Percentiles rank a stretch among this genome's conserved stretches.
Conservation (phyloP, 2,329 filamentous ascomycete genomes). For the Alternaria brassicicola region DNA sequence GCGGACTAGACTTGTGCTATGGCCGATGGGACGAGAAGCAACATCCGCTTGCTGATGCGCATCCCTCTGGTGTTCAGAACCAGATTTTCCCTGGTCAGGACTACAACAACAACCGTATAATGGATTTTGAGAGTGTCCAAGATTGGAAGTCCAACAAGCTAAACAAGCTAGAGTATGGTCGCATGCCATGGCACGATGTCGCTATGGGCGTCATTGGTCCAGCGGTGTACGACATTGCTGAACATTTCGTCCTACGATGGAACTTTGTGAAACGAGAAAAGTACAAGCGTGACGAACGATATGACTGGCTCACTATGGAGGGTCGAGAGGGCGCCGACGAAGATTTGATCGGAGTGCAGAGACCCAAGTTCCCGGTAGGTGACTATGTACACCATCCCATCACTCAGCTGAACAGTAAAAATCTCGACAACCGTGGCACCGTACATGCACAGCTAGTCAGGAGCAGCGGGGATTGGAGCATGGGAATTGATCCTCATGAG, state of each 20-base stretch:
- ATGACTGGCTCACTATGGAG: slow-evolving; percentile 83
- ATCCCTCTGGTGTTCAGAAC: slow-evolving; percentile 79
- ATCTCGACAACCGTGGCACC: slow-evolving; percentile 64
- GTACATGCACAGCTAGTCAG: slow-evolving; percentile 85
- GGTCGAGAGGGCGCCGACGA: slow-evolving; percentile 79
- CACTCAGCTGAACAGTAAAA: slow-evolving; percentile 71
- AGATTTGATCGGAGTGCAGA: slow-evolving; percentile 84
- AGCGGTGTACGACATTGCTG: slow-evolving; percentile 89
- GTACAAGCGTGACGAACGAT: slow-evolving; percentile 85
- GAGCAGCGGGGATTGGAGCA: slow-evolving; percentile 92
- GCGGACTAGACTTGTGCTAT: slow-evolving; percentile 93
- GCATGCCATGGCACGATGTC: slow-evolving; percentile 99
- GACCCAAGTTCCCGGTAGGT: slow-evolving; percentile 86
- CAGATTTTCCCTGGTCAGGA: slow-evolving; percentile 96
- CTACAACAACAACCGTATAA: slow-evolving; percentile 95
- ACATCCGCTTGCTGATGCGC: slow-evolving; percentile 84
- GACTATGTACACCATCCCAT: slow-evolving; percentile 84
- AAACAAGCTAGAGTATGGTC: slow-evolving; percentile 86
- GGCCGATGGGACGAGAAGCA: slow-evolving; percentile 90
- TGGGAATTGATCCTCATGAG: slow-evolving; percentile 77
- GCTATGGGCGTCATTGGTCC: slow-evolving; percentile 90
- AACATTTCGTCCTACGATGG: slow-evolving; percentile 94
- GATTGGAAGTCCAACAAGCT: slow-evolving; percentile 95
- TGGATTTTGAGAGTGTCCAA: slow-evolving; percentile 90
- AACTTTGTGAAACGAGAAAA: slow-evolving; percentile 98